phyloP scores from a whole-genome alignment of 1,139 yeast species.

The Pichia sp. region DNA sequence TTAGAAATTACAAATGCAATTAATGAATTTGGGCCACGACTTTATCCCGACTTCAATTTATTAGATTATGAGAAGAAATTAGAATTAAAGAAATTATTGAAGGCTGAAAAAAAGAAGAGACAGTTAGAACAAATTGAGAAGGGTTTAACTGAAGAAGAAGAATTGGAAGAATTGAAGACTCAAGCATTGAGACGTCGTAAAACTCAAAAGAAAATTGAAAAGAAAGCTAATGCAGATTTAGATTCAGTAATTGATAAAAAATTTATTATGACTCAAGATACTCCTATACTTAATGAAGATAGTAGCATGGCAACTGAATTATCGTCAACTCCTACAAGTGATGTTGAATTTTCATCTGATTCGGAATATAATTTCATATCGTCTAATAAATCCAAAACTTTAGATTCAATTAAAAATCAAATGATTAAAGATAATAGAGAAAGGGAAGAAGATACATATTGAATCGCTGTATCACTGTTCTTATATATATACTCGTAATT shows the following conservation, averaged over 20 bases:
- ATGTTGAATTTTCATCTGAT: constrained; percentile 21
- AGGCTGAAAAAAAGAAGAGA: constrained; percentile 34
- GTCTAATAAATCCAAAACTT: constrained; percentile 7
- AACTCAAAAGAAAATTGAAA: constrained; percentile 17
- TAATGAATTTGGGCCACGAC: constrained; percentile 65
- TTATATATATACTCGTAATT: background rate
- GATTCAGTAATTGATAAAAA: constrained; percentile 10
- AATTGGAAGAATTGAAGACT: constrained; percentile 51
- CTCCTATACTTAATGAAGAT: constrained; percentile 28
- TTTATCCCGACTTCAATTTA: constrained; percentile 71
- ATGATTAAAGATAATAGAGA: constrained; percentile 27
- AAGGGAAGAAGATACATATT: constrained; percentile 14
- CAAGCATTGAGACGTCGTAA: constrained; percentile 44
- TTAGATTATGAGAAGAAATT: constrained; percentile 40
- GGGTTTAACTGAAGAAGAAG: constrained; percentile 44
- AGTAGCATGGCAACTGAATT: constrained; percentile 25
- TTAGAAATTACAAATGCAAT: constrained; percentile 59
- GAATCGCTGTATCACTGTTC: background rate
- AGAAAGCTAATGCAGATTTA: constrained; percentile 6
- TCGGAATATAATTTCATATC: constrained; percentile 16
- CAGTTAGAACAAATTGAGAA: constrained; percentile 34
- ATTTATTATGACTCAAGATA: constrained; percentile 20
- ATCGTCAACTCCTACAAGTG: constrained; percentile 23
- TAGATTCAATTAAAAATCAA: constrained; percentile 23
- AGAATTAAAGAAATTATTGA: constrained; percentile 41